These are phyloP conservation scores for Croton setiger DNA, from an alignment of 441 rosid genomes.

Conservation along the genomic window DNA sequence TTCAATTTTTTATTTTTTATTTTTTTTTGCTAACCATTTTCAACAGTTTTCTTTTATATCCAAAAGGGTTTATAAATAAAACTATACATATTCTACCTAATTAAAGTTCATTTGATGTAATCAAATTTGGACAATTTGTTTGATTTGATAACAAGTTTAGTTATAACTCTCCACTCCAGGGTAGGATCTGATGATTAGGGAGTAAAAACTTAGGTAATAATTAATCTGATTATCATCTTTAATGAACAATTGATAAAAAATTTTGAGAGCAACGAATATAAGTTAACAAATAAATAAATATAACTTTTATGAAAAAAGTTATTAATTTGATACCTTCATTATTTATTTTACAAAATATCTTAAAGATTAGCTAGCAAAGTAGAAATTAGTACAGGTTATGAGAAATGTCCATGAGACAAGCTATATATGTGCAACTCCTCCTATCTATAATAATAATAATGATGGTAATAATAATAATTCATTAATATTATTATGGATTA, in stretches of 20 bases:
- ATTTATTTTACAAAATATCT: neutral
- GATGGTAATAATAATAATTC: neutral
- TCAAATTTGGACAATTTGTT: too few species aligned
- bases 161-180: too few species aligned
- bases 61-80: neutral
- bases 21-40: neutral
- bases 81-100: neutral
- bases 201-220: too few species aligned
- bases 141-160: too few species aligned
- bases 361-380: neutral
- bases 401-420: constrained; percentile 21
- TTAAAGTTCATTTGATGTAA: too few species aligned
- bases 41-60: too few species aligned
- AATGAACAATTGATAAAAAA: too few species aligned
- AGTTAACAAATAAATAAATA: neutral
- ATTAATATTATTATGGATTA: neutral
- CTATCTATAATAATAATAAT: too few species aligned
- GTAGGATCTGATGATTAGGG: too few species aligned
- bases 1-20: neutral
- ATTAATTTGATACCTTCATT: constrained; percentile 9
- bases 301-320: constrained; percentile 9
- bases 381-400: constrained; percentile 14
- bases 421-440: neutral
- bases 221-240: too few species aligned
- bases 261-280: neutral